phyloP scores from a whole-genome alignment of 1,139 yeast species.

The Blastobotrys apis region DNA sequence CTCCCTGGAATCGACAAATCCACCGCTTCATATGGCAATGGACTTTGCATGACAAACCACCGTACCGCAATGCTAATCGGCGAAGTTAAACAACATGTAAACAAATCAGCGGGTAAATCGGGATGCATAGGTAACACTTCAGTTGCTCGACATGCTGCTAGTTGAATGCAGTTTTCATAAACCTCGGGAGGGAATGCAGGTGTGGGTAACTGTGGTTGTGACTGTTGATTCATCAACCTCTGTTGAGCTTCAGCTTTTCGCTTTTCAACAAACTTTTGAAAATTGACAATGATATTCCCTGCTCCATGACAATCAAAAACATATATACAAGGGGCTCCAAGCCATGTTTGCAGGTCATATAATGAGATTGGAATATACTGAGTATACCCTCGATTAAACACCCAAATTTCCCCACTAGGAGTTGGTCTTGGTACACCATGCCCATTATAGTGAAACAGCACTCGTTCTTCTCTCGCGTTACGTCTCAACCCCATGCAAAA shows the following conservation, averaged over 20 bases:
- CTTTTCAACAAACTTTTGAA: constrained; percentile 84
- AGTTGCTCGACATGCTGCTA: constrained; percentile 87
- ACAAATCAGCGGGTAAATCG: constrained; percentile 90
- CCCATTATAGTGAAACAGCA: constrained; percentile 92
- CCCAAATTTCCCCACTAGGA: constrained; percentile 98
- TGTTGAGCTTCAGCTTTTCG: constrained; percentile 84
- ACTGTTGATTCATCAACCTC: constrained; percentile 39
- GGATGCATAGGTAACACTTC: constrained; percentile 92
- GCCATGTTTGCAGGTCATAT: constrained; percentile 92
- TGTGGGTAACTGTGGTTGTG: constrained; percentile 21
- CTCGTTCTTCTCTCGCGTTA: constrained; percentile 81
- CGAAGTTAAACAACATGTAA: constrained; percentile 90
- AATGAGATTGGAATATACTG: constrained; percentile 94
- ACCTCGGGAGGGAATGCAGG: constrained; percentile 52
- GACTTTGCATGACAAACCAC: constrained; percentile 85
- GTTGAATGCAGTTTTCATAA: constrained; percentile 82
- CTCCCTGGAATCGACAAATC: constrained; percentile 74
- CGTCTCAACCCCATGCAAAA: constrained; percentile 85
- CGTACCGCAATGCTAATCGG: constrained; percentile 92
- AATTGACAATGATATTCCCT: constrained; percentile 87
- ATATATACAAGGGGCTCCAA: constrained; percentile 95
- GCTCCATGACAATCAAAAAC: constrained; percentile 95
- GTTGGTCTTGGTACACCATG: constrained; percentile 99
- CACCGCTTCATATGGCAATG: constrained; percentile 41
- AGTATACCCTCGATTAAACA: constrained; percentile 91